Base-by-base conservation (phyloP, 257 asterid genomes). In the Nyctanthes arbortristis region DNA sequence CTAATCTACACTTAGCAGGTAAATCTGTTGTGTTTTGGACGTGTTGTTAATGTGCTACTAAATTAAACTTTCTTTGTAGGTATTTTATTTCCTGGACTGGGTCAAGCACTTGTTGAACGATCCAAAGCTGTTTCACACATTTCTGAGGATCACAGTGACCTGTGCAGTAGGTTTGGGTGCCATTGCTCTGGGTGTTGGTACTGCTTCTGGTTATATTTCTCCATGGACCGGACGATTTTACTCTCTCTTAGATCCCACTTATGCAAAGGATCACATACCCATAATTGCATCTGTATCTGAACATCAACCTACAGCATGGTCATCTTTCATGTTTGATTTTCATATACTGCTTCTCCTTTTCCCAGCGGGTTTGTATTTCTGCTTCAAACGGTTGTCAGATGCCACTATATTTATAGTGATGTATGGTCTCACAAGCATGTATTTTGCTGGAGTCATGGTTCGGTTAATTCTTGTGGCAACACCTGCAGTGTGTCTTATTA, bases 141-240 rank as follows among this genome's bases (percentile, higher is more conserved):
- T 94, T 81, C 75, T 94, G 85, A 89, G 90, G 74, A 77, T 91
- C 77, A 91, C 96, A 55, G 92, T 94, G 69, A 89, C 96, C 35
- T 81, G 78, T 79, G 93, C 99, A 33, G 84, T 91, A 49, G 83
- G 84, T 78, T 74, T 91, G 82, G 97, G 96, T 78, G 86, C 86
- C 64, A 71, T 89, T 69, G 96, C 96, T 78, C 79, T 94, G 22
- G 97, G 96, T 69, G 80, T 91, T 79, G 99, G 99, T 72, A 87
- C 97, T 78, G 99, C 99, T 58, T 91, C 97, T 78, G 99, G 99
- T 20, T 94, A 83, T 62, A 94, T 94, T 68, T 91, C 99, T 66
- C 99, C 99, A 22, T 94, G 99, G 99, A 91, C 99, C 8, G 99
- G 99, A 49, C 92, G 99, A 73, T 94, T 94, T 84, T 94, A 94